A percentile compares a stretch with the other conserved stretches of the same genome.
Conservation (phyloP, 306 rosid species). For the Pueraria montana region DNA sequence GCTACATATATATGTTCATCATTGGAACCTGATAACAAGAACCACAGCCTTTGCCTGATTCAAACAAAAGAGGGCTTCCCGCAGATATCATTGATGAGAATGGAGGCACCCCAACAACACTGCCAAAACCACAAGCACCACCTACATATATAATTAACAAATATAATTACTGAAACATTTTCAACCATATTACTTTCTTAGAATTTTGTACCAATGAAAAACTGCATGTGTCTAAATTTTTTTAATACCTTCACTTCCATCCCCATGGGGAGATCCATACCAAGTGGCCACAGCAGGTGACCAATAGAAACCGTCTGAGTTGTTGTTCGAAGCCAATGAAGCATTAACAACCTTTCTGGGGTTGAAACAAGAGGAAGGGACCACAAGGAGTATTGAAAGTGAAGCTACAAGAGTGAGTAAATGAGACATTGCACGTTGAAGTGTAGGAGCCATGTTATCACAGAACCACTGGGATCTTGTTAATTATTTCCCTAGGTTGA, state of each 20-base stretch:
- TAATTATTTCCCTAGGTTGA: not conserved
- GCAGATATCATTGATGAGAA: constrained; percentile 72
- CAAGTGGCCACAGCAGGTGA: constrained; percentile 64
- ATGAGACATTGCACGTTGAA: not conserved
- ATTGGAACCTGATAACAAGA: constrained; percentile 73
- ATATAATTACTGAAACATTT: not conserved
- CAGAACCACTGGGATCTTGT: not conserved
- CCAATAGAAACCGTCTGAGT: constrained; percentile 52
- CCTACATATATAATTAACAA: constrained; percentile 47
- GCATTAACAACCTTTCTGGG: constrained; percentile 55
- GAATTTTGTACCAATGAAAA: not conserved
- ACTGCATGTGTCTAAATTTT: not conserved
- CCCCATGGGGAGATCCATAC: constrained; percentile 67
- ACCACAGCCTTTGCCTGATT: constrained; percentile 81
- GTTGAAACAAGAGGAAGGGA: constrained; percentile 54
- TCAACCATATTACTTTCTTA: not conserved
- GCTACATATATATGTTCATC: not conserved
- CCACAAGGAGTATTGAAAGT: constrained; percentile 41
- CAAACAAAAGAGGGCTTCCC: constrained; percentile 67
- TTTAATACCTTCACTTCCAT: constrained; percentile 67
- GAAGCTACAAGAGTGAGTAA: constrained; percentile 6
- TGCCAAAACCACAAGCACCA: constrained; percentile 83
- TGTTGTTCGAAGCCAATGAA: constrained; percentile 42
- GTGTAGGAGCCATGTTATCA: constrained; percentile 43
- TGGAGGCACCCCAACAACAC: constrained; percentile 64